Conservation (phyloP, 1,284 basidiomycete species). For the Boletus holoroseus region DNA sequence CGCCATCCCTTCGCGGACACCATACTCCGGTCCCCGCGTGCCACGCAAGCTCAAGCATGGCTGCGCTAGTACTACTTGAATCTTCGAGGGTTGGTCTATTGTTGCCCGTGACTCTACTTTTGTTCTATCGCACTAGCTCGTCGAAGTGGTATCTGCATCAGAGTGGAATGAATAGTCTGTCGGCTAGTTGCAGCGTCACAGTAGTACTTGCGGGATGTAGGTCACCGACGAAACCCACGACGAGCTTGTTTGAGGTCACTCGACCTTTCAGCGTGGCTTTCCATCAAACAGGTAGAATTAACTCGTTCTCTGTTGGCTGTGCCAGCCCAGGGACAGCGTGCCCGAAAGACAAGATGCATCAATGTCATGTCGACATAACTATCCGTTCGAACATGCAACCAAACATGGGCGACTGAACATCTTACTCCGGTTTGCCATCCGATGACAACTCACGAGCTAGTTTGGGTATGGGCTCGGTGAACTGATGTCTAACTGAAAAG, state of each 20-base stretch:
- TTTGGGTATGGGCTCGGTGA: slow-evolving; percentile 42
- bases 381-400: background rate
- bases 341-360: background rate
- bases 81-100: background rate
- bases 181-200: background rate
- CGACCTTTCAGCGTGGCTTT: background rate
- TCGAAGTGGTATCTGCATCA: background rate
- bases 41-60: background rate
- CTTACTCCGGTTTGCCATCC: slow-evolving; percentile 10
- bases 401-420: background rate
- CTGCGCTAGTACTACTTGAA: background rate
- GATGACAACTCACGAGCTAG: slow-evolving; percentile 3
- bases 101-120: background rate
- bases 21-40: background rate
- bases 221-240: background rate
- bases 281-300: background rate
- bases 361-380: background rate
- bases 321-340: too few relatives aligned
- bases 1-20: background rate
- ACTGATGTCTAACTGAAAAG: background rate
- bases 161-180: background rate
- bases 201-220: background rate
- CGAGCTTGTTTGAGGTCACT: background rate
- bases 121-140: background rate
- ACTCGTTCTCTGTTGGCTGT: background rate